These are phyloP conservation scores for Picocystis sp. DNA, from an alignment of 163 green algal species.

Conservation along the genomic window DNA sequence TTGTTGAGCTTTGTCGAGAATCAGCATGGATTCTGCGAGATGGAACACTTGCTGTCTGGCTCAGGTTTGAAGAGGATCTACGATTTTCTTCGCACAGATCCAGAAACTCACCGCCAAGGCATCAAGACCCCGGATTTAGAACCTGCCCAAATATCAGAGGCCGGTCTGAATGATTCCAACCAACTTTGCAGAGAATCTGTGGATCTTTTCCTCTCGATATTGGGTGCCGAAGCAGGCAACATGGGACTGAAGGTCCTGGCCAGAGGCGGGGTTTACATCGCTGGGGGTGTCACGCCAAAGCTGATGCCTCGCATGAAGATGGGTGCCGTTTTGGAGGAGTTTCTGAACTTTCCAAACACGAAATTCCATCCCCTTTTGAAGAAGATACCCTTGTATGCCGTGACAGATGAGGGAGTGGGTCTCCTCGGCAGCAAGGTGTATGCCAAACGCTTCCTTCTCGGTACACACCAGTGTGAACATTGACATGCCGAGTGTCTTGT, in stretches of 20 bases:
- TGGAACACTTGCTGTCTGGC: constrained; percentile 3
- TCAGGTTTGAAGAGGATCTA: constrained; percentile 67
- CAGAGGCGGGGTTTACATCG: constrained; percentile 75
- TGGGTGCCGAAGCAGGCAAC: constrained; percentile 67
- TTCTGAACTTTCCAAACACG: constrained; percentile 1
- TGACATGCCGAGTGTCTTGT: too few species aligned
- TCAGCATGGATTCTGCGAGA: too few species aligned
- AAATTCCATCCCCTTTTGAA: not conserved
- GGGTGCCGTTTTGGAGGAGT: constrained; percentile 3
- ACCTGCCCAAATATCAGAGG: constrained; percentile 39
- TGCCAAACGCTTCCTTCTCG: not conserved
- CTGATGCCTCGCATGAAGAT: constrained; percentile 3
- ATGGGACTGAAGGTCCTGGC: constrained; percentile 68
- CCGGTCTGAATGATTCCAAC: constrained; percentile 39
- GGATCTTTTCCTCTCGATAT: constrained; percentile 73
- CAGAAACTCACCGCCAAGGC: constrained; percentile 11
- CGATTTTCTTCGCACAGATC: constrained; percentile 49
- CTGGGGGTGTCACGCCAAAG: constrained; percentile 71
- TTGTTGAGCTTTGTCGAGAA: constrained; percentile 25
- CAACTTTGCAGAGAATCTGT: constrained; percentile 46
- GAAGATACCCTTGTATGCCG: constrained; percentile 2
- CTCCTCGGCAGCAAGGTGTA: constrained; percentile 2
- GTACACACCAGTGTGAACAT: too few species aligned
- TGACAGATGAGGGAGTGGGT: constrained; percentile 3
- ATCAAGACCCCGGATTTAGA: not conserved